Evolutionary conservation across 441 rosid species (phyloP).

Genomic region (Hura crepitans): DNA sequence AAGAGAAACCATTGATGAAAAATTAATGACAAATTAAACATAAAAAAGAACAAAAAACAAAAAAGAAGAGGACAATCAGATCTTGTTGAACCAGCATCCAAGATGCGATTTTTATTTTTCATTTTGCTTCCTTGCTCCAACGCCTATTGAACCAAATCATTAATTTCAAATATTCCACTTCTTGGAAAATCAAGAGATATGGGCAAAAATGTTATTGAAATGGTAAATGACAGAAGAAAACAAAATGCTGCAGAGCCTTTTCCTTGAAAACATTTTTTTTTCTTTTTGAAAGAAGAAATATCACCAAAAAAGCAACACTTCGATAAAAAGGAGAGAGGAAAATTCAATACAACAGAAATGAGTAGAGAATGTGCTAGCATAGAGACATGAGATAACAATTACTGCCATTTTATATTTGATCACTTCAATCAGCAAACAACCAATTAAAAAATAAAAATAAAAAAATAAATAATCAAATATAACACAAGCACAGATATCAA

Average conservation of each 20-base stretch:
- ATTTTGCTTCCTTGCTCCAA: not conserved
- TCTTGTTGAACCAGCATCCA: conserved; percentile 1
- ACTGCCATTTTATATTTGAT: not conserved
- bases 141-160: not conserved
- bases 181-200: not conserved
- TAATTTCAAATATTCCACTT: not conserved
- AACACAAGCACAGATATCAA: conserved; percentile 9
- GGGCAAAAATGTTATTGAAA: no score
- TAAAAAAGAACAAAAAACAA: not conserved
- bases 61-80: not conserved
- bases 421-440: conserved; percentile 10
- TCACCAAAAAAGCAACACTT: not conserved
- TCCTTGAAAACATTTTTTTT: not conserved
- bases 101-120: not conserved
- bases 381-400: not conserved
- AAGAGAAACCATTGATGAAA: conserved; percentile 7
- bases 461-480: not conserved
- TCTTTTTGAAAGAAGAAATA: not conserved
- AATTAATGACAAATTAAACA: conserved; percentile 2
- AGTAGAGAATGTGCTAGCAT: not conserved
- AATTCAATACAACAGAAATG: not conserved
- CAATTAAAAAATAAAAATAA: not conserved
- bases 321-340: not conserved
- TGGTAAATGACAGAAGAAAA: conserved; percentile 5
- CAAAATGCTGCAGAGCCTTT: not conserved